Evolutionary conservation across 306 rosid species (phyloP), one percentile per base, ranked within the genome.

Genomic region (Mimosa pudica): DNA sequence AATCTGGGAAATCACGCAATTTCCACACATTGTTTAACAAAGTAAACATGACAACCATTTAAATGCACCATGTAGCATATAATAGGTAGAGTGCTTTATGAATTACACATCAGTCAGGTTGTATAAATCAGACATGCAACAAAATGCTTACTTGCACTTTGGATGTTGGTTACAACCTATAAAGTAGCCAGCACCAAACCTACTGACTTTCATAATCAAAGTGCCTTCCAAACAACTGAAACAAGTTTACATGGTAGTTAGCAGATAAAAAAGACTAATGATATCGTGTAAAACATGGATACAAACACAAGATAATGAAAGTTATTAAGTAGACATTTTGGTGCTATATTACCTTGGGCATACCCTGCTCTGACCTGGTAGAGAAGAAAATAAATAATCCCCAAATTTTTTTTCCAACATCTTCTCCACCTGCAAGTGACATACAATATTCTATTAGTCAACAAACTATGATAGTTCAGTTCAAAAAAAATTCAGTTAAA

Each of bases 91-190:
- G n/a, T 70, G 67, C 71, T 77, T 35, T 10, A 76, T 63, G 75
- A 24, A 45, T 42, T n/a, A 80, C 32, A 64, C 12, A 71, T 36
- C 74, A 78, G 48, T 69, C 72, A 79, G 71, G 72, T 58, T 65
- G 33, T 70, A n/a, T 13, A 70, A 78, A 51, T 33, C 57, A 66
- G 44, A 60, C 42, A 46, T 42, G 73, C 61, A 62, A 24, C 14
- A 82, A 73, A 74, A 71, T 63, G 89, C 99, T 95, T 83, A 95
- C 99, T 96, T 96, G 98, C 99, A 96, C 62, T n/a, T 85, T 7
- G 99, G 99, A 86, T 96, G 98, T 81, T 90, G 89, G 84, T 93
- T 93, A 84, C 99, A 96, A 5, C 97, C 98, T 66, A 96, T 88
- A 82, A 96, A 96, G 87, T 93, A 96, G 75, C 99, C 98, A 38